These are phyloP conservation scores for Debaryomyces hansenii DNA, from an alignment of 805 yeast genomes.

Conservation along the genomic window DNA sequence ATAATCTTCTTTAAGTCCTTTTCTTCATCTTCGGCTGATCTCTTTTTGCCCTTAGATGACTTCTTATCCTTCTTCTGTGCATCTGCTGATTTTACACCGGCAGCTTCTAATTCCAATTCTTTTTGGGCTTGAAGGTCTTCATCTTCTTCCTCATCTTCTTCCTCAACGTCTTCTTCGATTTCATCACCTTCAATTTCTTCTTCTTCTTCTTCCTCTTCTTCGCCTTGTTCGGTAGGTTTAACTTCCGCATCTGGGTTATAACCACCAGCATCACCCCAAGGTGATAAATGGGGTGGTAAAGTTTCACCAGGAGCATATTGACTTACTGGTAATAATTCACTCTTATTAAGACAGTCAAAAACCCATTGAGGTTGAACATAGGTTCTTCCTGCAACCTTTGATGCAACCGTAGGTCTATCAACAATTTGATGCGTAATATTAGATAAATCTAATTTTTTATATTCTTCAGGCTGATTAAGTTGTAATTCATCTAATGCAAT, in stretches of 20 bases:
- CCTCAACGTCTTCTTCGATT: conserved; percentile 51
- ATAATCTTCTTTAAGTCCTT: conserved; percentile 90
- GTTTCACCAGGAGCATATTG: conserved; percentile 92
- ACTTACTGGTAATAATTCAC: conserved; percentile 70
- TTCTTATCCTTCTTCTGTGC: conserved; percentile 31
- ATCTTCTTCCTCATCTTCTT: conserved; percentile 49
- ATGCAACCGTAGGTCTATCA: conserved; percentile 81
- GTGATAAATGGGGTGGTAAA: conserved; percentile 94
- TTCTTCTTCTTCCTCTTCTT: conserved; percentile 49
- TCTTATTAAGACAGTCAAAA: conserved; percentile 85
- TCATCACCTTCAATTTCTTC: conserved; percentile 50
- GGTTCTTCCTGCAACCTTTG: conserved; percentile 86
- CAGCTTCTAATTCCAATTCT: conserved; percentile 75
- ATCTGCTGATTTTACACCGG: conserved; percentile 79
- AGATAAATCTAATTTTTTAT: conserved; percentile 55
- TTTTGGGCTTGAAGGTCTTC: conserved; percentile 77
- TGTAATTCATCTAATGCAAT: conserved; percentile 77
- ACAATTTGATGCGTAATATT: conserved; percentile 89
- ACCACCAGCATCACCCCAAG: conserved; percentile 96
- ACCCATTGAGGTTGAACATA: conserved; percentile 98
- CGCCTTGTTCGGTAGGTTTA: conserved; percentile 42
- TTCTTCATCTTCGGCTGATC: conserved; percentile 70
- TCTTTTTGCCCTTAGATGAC: conserved; percentile 39
- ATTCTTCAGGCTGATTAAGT: conserved; percentile 45
- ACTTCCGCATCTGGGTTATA: conserved; percentile 75